These are phyloP conservation scores for Acidomyces sp. DNA, from an alignment of 495 filamentous ascomycete genomes.

Conservation along the genomic window DNA sequence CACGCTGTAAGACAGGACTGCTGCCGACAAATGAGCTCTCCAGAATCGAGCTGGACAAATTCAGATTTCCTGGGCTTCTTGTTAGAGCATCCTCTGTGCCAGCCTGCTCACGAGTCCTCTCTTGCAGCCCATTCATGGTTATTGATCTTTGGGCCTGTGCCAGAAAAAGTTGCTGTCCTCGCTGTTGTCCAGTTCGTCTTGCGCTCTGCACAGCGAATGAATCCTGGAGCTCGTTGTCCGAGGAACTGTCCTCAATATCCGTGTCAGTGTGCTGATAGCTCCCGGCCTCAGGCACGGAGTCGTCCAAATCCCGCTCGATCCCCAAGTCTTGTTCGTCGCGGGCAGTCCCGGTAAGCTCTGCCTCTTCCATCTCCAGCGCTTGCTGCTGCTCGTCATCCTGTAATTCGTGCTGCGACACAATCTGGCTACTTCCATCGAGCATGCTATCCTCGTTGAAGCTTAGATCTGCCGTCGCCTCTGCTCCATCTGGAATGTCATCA, in stretches of 20 bases:
- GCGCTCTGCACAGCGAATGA: constrained; percentile 14
- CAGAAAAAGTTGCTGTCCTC: not conserved
- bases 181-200: constrained; percentile 5
- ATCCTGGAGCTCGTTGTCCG: constrained; percentile 10
- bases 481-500: constrained; percentile 54
- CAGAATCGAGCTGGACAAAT: constrained; percentile 18
- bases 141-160: not conserved
- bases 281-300: constrained; percentile 53
- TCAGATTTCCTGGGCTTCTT: constrained; percentile 16
- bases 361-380: constrained; percentile 29
- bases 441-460: constrained; percentile 28
- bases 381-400: constrained; percentile 23
- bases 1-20: constrained; percentile 18
- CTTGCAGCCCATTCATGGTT: constrained; percentile 7
- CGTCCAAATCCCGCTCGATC: constrained; percentile 49
- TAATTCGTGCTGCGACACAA: constrained; percentile 18
- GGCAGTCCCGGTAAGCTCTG: constrained; percentile 33
- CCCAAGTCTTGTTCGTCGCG: constrained; percentile 36
- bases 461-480: constrained; percentile 29
- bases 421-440: constrained; percentile 19
- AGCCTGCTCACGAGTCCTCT: constrained; percentile 10
- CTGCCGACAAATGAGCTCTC: constrained; percentile 22
- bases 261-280: constrained; percentile 77
- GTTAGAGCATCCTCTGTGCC: constrained; percentile 8
- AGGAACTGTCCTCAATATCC: constrained; percentile 47